phyloP scores from a whole-genome alignment of 768 basidiomycete species.

The Termitomyces sp. region DNA sequence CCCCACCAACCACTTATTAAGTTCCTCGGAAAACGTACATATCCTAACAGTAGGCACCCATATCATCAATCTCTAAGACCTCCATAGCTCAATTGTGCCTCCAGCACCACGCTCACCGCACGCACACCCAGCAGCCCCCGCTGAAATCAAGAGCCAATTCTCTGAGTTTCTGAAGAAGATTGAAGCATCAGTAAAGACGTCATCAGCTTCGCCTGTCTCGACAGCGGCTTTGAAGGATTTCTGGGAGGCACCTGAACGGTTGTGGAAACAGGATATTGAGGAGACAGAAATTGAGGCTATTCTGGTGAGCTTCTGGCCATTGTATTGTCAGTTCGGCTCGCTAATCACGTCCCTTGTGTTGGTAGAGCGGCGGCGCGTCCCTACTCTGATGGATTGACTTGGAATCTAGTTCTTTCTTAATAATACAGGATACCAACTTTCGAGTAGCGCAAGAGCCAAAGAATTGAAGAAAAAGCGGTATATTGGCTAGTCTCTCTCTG shows the following conservation, averaged over 20 bases:
- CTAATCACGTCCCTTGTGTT: neutral
- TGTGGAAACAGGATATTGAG: slow-evolving; percentile 50
- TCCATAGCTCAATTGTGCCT: neutral
- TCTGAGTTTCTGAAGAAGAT: slow-evolving; percentile 34
- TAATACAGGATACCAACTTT: slow-evolving; percentile 4
- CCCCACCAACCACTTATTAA: slow-evolving; percentile 57
- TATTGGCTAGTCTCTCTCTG: slow-evolving; percentile 71
- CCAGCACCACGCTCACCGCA: slow-evolving; percentile 35
- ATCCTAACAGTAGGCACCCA: slow-evolving; percentile 28
- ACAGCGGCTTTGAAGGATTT: slow-evolving; percentile 32
- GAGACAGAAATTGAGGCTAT: slow-evolving; percentile 63
- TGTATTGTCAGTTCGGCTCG: neutral
- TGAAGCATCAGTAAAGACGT: slow-evolving; percentile 18
- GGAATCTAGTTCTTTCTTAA: slow-evolving; percentile 2
- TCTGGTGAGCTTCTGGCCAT: slow-evolving; percentile 37
- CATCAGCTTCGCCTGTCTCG: slow-evolving; percentile 7
- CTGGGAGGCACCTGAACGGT: slow-evolving; percentile 63
- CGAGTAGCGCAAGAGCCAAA: neutral
- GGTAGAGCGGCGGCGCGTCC: slow-evolving; percentile 67
- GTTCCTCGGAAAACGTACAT: slow-evolving; percentile 54
- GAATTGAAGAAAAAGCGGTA: slow-evolving; percentile 1
- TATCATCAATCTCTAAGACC: neutral
- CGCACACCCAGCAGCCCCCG: slow-evolving; percentile 65
- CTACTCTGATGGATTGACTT: slow-evolving; percentile 22
- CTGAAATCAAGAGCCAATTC: slow-evolving; percentile 49